These are phyloP conservation scores for Sphaerulina vaccinii DNA, from an alignment of 2,329 filamentous ascomycete species.

Conservation along the genomic window DNA sequence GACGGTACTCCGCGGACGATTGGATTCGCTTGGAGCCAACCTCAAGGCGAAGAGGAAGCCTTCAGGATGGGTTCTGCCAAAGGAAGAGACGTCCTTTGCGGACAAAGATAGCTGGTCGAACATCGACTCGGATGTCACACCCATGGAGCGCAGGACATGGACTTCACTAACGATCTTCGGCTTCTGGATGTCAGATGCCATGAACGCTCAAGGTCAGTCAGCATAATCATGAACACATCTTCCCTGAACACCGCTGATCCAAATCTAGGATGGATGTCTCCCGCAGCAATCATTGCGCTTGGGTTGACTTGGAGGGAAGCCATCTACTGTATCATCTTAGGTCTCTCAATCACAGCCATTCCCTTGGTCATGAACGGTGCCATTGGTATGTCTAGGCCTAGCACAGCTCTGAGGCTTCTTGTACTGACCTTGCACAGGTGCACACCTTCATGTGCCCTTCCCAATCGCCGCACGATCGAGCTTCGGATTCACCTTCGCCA, in stretches of 20 bases:
- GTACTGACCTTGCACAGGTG: conserved; percentile 14
- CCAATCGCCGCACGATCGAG: conserved; percentile 56
- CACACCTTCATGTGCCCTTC: conserved; percentile 55
- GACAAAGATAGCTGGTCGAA: conserved; percentile 45
- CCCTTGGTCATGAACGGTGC: conserved; percentile 42
- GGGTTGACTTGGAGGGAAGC: conserved; percentile 46
- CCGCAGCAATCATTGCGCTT: conserved; percentile 48
- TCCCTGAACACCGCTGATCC: conserved; percentile 24
- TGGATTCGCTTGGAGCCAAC: conserved; percentile 34
- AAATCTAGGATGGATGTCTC: conserved; percentile 42
- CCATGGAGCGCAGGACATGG: conserved; percentile 48
- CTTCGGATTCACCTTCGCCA: conserved; percentile 59
- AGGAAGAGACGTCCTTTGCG: conserved; percentile 42
- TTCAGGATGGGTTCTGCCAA: conserved; percentile 45
- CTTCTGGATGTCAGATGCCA: conserved; percentile 49
- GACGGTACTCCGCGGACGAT: conserved; percentile 29
- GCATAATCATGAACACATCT: background rate
- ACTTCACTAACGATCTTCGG: conserved; percentile 43
- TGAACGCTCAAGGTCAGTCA: conserved; percentile 43
- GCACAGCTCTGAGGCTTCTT: background rate
- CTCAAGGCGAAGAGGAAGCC: conserved; percentile 38
- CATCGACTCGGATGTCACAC: conserved; percentile 48
- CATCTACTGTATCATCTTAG: conserved; percentile 38
- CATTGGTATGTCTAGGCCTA: conserved; percentile 45
- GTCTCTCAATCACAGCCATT: conserved; percentile 34